Conservation (phyloP, 2,329 filamentous ascomycete genomes). For the Trichophyton benhamiae region DNA sequence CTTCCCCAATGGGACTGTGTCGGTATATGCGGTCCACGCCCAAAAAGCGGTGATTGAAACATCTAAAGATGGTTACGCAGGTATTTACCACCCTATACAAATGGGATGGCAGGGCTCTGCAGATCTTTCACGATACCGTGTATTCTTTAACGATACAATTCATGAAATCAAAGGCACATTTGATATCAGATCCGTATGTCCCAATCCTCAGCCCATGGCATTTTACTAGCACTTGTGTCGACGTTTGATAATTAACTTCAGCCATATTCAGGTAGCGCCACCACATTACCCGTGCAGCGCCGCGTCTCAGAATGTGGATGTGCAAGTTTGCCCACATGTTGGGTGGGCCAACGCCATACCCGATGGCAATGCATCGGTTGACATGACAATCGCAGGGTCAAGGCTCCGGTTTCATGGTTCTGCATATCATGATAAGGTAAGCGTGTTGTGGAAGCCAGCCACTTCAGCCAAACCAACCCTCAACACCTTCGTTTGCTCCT, state of each 20-base stretch:
- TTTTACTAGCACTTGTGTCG: background rate
- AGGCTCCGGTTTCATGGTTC: constrained; percentile 25
- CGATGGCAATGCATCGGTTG: constrained; percentile 22
- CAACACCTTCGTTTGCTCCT: background rate
- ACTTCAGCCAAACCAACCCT: background rate
- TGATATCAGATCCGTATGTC: constrained; percentile 9
- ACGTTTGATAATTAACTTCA: background rate
- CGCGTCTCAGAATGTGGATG: constrained; percentile 2
- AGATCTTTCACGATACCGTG: constrained; percentile 12
- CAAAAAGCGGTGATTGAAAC: constrained; percentile 10
- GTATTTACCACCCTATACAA: constrained; percentile 9
- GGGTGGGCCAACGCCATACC: constrained; percentile 31
- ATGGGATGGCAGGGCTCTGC: constrained; percentile 12
- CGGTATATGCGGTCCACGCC: constrained; percentile 5
- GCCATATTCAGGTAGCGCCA: background rate
- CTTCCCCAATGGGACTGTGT: constrained; percentile 17
- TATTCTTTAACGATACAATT: constrained; percentile 7
- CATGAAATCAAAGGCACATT: constrained; percentile 12
- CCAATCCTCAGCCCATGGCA: background rate
- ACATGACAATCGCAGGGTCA: constrained; percentile 22
- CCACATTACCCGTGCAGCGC: constrained; percentile 7
- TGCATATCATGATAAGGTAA: constrained; percentile 37
- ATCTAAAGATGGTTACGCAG: constrained; percentile 7
- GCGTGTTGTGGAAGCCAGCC: background rate
- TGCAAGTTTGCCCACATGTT: constrained; percentile 23